phyloP scores from a whole-genome alignment of 805 yeast genomes.

The Pichia scutulata region DNA sequence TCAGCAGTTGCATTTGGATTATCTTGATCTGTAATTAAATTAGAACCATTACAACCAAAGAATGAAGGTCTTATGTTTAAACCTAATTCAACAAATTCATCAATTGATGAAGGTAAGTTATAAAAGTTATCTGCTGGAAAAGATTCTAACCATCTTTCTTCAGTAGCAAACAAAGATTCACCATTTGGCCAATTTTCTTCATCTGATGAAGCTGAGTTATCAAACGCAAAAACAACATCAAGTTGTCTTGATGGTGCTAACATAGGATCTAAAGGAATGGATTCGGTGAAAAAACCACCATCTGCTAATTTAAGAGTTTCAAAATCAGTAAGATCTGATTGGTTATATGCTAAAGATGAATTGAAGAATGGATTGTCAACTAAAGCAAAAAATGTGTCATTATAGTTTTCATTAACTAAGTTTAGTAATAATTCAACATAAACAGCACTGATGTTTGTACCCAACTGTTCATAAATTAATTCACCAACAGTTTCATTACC shows the following conservation, averaged over 20 bases:
- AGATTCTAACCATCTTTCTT: constrained; percentile 38
- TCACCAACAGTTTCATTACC: constrained; percentile 9
- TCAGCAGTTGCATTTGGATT: constrained; percentile 14
- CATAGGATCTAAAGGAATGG: constrained; percentile 57
- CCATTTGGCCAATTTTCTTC: constrained; percentile 59
- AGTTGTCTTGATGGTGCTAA: constrained; percentile 49
- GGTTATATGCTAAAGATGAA: constrained; percentile 26
- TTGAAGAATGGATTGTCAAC: constrained; percentile 37
- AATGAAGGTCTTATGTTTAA: constrained; percentile 61
- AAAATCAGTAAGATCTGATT: constrained; percentile 13
- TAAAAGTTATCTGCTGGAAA: constrained; percentile 59
- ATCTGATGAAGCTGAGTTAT: constrained; percentile 55
- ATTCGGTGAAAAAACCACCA: constrained; percentile 37
- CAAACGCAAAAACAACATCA: constrained; percentile 57
- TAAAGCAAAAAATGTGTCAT: constrained; percentile 38
- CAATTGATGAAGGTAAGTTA: constrained; percentile 52
- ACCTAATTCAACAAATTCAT: constrained; percentile 49
- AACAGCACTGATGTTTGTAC: constrained; percentile 13
- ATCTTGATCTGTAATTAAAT: constrained; percentile 35
- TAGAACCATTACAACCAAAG: constrained; percentile 69
- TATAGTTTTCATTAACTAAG: constrained; percentile 37
- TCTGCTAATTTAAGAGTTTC: constrained; percentile 21
- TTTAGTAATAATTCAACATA: constrained; percentile 12
- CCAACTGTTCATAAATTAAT: constrained; percentile 10
- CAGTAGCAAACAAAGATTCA: constrained; percentile 43